Evolutionary conservation across 1,284 basidiomycete genomes (phyloP), one percentile per base, ranked within the genome.

Genomic region (Peniophora sp.): DNA sequence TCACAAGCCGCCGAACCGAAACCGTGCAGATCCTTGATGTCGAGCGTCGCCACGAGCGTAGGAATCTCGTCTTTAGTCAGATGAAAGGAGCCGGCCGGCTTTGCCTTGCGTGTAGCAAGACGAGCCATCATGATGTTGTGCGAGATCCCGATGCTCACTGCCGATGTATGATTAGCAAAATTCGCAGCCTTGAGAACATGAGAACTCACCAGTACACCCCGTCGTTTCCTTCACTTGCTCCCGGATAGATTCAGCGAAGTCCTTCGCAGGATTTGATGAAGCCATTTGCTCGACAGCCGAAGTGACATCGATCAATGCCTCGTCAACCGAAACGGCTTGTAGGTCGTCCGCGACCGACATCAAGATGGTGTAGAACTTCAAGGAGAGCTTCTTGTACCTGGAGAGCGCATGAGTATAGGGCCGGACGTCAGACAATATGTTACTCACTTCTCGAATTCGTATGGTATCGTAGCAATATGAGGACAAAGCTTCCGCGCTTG

Each of bases 281-380:
- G 60, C 62, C 60, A 76, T 68, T 54, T 73, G 72, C 36, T 64
- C 76, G 41, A 91, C 79, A 0, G 79, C 78, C 9, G 70, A 78
- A 0, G 90, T 87, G 3, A 95, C 91, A 52, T 98, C 95, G 53
- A 98, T 81, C 10, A 98, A 75, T 0, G 93, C 95, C 65, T 99
- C 96, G 58, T 99, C 96, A 1, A 99, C 89, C 5, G 92, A 96
- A 1, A 97, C 95, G 0, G 95, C 94, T 69, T 98, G 87, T 3
- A 98, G 74, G 56, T 95, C 91, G 60, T 97, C 93, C 3, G 92
- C 88, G 59, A 92, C 84, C 0, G 77, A 72, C 78, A 97, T 89
- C 18, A 99, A 74, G 49, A 97, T 87, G 1, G 90, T 90, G 67
- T 99, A 99, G 63, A 98, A 97, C 34, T 87, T 78, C 44, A 93